Evolutionary conservation across 1,284 basidiomycete genomes (phyloP), one percentile per base, ranked within the genome.

Genomic region (Austroboletus sp.): DNA sequence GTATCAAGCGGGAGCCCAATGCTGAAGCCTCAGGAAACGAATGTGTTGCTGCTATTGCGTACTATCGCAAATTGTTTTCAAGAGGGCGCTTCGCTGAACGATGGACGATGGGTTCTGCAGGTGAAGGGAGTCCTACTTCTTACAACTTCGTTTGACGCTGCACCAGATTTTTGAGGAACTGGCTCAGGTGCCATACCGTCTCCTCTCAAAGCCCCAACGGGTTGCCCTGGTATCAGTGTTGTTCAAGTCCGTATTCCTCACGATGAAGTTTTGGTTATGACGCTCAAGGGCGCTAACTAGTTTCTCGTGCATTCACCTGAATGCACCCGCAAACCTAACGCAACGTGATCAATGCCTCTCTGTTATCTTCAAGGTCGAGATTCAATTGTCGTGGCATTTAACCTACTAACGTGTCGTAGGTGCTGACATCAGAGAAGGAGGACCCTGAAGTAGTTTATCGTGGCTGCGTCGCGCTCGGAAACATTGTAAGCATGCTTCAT

Each of bases 381-480:
- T 19, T 7, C 11, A 51, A 33, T 34, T 4, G 8, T 33, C 44
- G 38, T 17, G 17, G 40, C 45, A 47, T 44, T n/a, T 26, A 26
- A 36, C 34, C 45, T 46, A n/a, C 49, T 56, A 11, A 55, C 25
- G 36, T n/a, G 35, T 53, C 27, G 10, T 56, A 85, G 81, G 71
- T 88, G 12, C 65, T 92, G 16, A 66, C 74, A 48, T 71, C 73
- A 35, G 89, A 94, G 65, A 76, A 66, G 34, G 68, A 69, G 13
- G 95, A 98, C 50, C 72, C 80, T 16, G 95, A 98, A 61, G 81
- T 86, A 2, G 75, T 79, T 11, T 98, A 98, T 64, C 82, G 95
- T 23, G 74, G 85, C 1, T 67, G 89, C 6, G 86, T 96, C 12
- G 93, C 86, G 0, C 71, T 97, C 3, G 95, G 95, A 26, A 98